Evolutionary conservation across 495 filamentous ascomycete species (phyloP).

Genomic region (Lasiosphaeris hirsuta): DNA sequence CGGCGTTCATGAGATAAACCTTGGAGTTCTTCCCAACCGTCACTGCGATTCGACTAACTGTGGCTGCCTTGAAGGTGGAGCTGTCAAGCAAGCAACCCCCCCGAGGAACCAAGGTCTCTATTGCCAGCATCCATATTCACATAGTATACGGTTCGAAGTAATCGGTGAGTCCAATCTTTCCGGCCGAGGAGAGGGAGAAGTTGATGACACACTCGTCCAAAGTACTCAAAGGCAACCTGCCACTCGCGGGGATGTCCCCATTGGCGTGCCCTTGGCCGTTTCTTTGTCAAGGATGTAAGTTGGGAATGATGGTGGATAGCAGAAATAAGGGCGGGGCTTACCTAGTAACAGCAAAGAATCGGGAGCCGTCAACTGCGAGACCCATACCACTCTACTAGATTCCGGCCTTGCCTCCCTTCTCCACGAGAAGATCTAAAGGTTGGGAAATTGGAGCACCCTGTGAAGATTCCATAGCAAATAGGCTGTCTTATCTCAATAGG

Average conservation of each 20-base stretch:
- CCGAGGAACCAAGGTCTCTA: conserved; percentile 41
- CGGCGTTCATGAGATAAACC: conserved; percentile 44
- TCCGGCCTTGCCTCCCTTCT: conserved; percentile 38
- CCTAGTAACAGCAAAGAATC: conserved; percentile 42
- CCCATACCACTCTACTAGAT: conserved; percentile 46
- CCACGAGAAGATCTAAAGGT: conserved; percentile 17
- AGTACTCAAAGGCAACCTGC: conserved; percentile 29
- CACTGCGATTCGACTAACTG: conserved; percentile 37
- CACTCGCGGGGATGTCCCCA: conserved; percentile 34
- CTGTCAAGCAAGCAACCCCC: conserved; percentile 37
- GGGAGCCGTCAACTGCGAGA: conserved; percentile 35
- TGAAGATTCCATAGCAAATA: conserved; percentile 36
- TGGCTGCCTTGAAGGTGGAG: conserved; percentile 34
- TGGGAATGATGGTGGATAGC: no score
- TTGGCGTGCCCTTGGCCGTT: conserved; percentile 42
- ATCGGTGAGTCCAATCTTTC: conserved; percentile 35
- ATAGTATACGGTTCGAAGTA: conserved; percentile 45
- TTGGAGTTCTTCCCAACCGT: conserved; percentile 46
- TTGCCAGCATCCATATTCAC: conserved; percentile 40
- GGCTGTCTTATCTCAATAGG: conserved; percentile 13
- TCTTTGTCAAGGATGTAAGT: not conserved
- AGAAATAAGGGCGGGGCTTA: not conserved
- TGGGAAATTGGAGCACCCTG: conserved; percentile 27
- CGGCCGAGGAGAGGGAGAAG: conserved; percentile 27
- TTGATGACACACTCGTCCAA: conserved; percentile 40